Conservation (phyloP, 371 early-diverging fungal genomes). For the Lichtheimia ornata region DNA sequence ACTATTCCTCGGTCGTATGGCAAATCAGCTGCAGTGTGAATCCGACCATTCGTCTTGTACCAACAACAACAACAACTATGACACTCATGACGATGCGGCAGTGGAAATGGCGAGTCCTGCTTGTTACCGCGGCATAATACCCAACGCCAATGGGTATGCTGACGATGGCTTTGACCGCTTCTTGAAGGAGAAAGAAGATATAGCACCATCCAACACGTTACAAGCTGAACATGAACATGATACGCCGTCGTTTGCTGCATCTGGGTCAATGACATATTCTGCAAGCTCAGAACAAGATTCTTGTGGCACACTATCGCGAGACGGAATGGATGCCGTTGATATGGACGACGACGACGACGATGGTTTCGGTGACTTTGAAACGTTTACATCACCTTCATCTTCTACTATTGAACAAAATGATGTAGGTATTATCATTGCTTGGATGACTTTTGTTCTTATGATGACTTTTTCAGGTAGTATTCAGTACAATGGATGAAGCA, state of each 20-base stretch:
- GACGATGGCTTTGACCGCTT: not conserved
- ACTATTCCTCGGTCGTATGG: not conserved
- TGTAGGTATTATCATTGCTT: not conserved
- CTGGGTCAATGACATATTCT: not conserved
- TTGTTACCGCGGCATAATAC: not conserved
- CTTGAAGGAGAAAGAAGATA: not conserved
- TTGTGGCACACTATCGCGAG: not conserved
- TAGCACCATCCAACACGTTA: not conserved
- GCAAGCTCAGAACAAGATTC: not conserved
- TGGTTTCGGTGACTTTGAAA: conserved; percentile 1
- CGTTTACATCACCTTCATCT: not conserved
- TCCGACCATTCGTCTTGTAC: not conserved
- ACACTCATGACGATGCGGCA: not conserved
- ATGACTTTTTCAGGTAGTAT: not conserved
- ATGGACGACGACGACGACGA: not conserved
- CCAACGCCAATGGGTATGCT: not conserved
- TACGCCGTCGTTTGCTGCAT: too few relatives aligned
- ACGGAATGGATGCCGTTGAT: too few relatives aligned
- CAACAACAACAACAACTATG: not conserved
- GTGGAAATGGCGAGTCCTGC: conserved; percentile 4
- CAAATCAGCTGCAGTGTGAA: not conserved
- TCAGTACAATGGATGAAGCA: not conserved
- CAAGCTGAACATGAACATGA: not conserved
- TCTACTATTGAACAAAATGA: not conserved
- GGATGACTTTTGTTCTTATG: not conserved